Percentiles rank a stretch among this genome's conserved stretches.
These are phyloP conservation scores for Chalaropsis thielavioides DNA, from an alignment of 2,329 filamentous ascomycete species.

Conservation along the genomic window DNA sequence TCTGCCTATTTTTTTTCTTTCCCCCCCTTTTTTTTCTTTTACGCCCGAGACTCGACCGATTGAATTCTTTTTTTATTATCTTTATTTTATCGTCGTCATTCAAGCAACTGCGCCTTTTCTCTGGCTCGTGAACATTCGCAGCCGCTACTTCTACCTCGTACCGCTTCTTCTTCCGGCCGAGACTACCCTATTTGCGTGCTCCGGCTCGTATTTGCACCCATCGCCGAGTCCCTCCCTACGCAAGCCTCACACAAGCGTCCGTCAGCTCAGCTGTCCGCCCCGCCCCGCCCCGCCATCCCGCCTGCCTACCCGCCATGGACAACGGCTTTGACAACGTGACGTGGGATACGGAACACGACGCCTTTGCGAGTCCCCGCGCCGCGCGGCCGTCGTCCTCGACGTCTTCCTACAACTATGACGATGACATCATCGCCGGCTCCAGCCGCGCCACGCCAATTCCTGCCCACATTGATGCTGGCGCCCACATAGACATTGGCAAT, in stretches of 20 bases:
- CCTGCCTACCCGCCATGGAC: constrained; percentile 29
- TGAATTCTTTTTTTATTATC: not conserved
- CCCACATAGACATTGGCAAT: constrained; percentile 15
- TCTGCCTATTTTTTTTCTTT: not conserved
- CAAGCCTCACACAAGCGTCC: not conserved
- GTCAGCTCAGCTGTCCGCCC: too few relatives aligned
- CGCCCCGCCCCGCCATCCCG: not conserved
- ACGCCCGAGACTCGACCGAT: not conserved
- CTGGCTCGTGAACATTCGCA: not conserved
- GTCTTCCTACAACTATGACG: constrained; percentile 14
- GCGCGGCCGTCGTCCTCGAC: constrained; percentile 7
- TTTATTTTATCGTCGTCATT: not conserved
- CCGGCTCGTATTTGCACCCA: not conserved
- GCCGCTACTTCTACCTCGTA: not conserved
- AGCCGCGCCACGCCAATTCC: constrained; percentile 6
- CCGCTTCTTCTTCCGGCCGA: not conserved
- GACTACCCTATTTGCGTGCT: not conserved
- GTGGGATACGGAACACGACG: constrained; percentile 52
- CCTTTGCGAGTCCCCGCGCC: constrained; percentile 20
- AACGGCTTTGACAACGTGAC: constrained; percentile 72
- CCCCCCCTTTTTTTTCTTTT: not conserved
- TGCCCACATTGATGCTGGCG: not conserved
- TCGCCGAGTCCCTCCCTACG: not conserved
- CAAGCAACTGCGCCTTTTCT: not conserved
- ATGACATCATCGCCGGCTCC: constrained; percentile 7